Evolutionary conservation across 345 rosid genomes (phyloP), one percentile per base, ranked within the genome.

Genomic region (rapeseed (Brassica napus)): DNA sequence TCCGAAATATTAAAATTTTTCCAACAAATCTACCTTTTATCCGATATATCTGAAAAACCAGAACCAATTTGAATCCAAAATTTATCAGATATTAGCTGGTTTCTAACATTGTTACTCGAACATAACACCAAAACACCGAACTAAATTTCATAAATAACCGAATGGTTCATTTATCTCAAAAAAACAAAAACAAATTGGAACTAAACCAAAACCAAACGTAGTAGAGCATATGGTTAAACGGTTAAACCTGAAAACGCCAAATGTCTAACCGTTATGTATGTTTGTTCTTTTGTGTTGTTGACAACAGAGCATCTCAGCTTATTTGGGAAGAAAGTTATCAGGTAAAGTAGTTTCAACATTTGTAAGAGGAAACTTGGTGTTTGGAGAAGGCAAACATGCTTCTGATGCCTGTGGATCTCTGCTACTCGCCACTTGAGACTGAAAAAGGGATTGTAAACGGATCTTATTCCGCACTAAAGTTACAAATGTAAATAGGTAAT

Each of bases 341-440:
- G 99, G 99, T 24, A 91, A 86, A 71, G 99, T 95, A 24, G 31
- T 89, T 79, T 88, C 97, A 0, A 95, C 99, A 32, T 89, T 86
- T 83, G 92, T 93, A 0, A 82, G 94, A 84, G 99, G 99, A 68
- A 93, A 95, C 84, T 90, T 95, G n/a, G 94, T 93, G 31, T 95
- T 81, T 79, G 72, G 84, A 61, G 90, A 91, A 55, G 94, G 96
- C 71, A 86, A 83, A 68, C 99, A 93, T 81, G 97, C 96, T 78
- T 67, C 86, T 30, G 88, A 88, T 72, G 93, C 97, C 37, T 93
- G 98, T 28, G 99, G 96, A n/a, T 67, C 81, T 75, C 80, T 79
- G 55, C 83, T 93, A 81, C 86, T 93, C 1, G 96, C 94, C 5
- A 65, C 69, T 75, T 86, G 69, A 82, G 68, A 55, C 54, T 44